Conservation (phyloP, 2,329 filamentous ascomycete genomes). For the Colletotrichum cereale region DNA sequence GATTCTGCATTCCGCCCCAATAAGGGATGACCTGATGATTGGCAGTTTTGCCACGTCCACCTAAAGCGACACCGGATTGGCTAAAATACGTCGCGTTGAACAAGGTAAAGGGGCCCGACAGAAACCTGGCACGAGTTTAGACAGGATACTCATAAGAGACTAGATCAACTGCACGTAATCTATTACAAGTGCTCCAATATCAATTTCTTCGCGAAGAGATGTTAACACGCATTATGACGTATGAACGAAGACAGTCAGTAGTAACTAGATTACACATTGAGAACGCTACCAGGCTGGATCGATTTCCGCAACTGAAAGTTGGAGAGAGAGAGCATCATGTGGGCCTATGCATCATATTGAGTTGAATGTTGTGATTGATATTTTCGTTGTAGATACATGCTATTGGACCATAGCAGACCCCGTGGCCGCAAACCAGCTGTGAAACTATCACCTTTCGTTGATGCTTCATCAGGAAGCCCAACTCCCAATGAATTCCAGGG, state of each 20-base stretch:
- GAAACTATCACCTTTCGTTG: too few species aligned
- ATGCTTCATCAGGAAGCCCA: not conserved
- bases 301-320: not conserved
- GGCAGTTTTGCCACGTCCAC: not conserved
- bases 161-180: not conserved
- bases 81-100: not conserved
- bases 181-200: not conserved
- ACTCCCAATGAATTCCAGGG: accelerated
- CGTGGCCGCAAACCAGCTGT: too few species aligned
- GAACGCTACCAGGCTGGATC: not conserved
- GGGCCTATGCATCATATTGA: constrained; percentile 4
- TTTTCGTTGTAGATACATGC: not conserved
- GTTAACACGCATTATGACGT: not conserved
- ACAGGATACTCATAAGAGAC: not conserved
- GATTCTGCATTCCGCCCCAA: not conserved
- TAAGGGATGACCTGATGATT: too few species aligned
- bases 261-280: too few species aligned
- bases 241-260: too few species aligned
- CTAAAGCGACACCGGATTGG: too few species aligned
- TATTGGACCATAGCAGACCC: not conserved
- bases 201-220: not conserved
- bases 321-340: constrained; percentile 13
- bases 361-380: not conserved
- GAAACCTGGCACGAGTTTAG: not conserved
- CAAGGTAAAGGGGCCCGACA: not conserved